Conservation (phyloP, 169 alveolate species). For the Cryptosporidium tyzzeri region DNA sequence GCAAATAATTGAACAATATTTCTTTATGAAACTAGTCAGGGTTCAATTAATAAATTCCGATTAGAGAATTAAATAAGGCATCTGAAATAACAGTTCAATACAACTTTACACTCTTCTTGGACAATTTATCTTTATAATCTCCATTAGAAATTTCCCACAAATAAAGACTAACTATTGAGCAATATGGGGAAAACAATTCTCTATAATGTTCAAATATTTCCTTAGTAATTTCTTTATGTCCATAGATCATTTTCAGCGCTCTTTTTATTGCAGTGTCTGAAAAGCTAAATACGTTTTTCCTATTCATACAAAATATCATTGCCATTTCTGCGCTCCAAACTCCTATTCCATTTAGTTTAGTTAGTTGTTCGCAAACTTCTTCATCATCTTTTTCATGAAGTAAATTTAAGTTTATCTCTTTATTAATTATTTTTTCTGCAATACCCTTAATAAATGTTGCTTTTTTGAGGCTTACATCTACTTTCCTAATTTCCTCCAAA, state of each 20-base stretch:
- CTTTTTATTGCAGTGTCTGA: neutral
- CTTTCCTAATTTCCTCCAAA: neutral
- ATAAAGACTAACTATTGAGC: constrained; percentile 5
- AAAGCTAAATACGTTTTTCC: neutral
- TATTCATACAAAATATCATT: constrained; percentile 13
- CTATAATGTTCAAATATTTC: neutral
- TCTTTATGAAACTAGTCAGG: no score
- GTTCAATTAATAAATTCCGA: no score
- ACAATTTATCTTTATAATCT: neutral
- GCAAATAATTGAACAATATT: no score
- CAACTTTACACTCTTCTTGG: neutral
- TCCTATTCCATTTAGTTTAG: constrained; percentile 5
- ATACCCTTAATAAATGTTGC: neutral
- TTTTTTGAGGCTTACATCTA: neutral
- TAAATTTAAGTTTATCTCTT: neutral
- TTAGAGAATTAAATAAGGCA: neutral
- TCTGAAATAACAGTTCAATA: no score
- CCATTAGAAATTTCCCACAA: neutral
- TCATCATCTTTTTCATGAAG: constrained; percentile 13
- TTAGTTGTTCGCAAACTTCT: constrained; percentile 1
- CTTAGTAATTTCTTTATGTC: neutral
- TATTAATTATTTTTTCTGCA: neutral
- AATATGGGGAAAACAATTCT: neutral
- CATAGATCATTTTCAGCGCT: constrained; percentile 2
- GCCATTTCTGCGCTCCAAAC: constrained; percentile 18